phyloP scores from a whole-genome alignment of 1,284 basidiomycete species.

The Hemileia vastatrix region DNA sequence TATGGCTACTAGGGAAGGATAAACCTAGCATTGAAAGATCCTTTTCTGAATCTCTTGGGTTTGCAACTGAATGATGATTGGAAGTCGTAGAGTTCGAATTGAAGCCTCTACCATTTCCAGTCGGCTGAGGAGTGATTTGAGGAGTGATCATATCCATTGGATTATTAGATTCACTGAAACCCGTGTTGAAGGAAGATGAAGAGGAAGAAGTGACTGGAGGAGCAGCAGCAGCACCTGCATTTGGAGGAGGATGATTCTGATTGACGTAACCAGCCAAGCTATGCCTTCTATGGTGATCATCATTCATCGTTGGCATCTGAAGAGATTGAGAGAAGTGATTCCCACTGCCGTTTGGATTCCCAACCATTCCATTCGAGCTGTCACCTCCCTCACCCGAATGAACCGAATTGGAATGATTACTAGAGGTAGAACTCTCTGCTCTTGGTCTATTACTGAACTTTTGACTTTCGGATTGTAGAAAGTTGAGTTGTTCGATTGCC shows the following conservation, averaged over 20 bases:
- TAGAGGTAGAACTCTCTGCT: too few relatives aligned
- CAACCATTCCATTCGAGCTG: background rate
- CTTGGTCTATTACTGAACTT: too few relatives aligned
- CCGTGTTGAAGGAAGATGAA: background rate
- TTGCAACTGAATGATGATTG: too few relatives aligned
- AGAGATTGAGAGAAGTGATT: too few relatives aligned
- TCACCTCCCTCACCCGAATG: background rate
- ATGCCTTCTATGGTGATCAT: background rate
- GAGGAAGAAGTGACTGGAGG: background rate
- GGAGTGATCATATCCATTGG: background rate
- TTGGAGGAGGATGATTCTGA: background rate
- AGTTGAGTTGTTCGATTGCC: too few relatives aligned
- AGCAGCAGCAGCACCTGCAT: background rate
- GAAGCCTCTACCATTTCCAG: background rate
- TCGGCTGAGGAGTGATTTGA: background rate
- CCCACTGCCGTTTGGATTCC: background rate
- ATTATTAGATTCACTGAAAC: background rate
- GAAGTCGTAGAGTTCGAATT: background rate
- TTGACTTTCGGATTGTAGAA: too few relatives aligned
- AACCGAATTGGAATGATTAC: too few relatives aligned
- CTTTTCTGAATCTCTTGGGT: too few relatives aligned
- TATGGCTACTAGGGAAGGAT: too few relatives aligned
- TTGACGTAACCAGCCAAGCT: background rate
- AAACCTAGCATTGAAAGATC: too few relatives aligned
- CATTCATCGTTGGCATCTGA: background rate